Evolutionary conservation across 441 rosid genomes (phyloP), one percentile per base, ranked within the genome.

Genomic region (Adansonia grandidieri): DNA sequence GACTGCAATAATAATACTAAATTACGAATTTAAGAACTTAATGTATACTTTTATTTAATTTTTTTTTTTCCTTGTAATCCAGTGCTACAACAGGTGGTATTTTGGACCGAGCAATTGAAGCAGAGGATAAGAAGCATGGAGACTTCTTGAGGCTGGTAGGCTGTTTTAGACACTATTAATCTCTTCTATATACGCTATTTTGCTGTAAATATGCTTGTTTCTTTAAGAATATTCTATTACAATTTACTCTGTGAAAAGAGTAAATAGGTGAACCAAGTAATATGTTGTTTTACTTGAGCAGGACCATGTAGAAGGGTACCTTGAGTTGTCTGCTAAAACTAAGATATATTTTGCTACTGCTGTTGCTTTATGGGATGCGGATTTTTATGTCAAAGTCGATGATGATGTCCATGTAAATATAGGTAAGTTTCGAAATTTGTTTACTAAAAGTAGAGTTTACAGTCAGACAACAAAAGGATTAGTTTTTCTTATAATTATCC

Each of bases 221-320:
- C 32, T 62, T 28, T 28, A 48, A 62, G 78, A 74, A 74, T 9
- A 45, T 51, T 20, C 3, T 20, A 56, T 73, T 4, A 56, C 8
- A 32, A 17, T 73, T 72, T 40, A 56, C 32, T 72, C 32, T n/a
- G 1, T 15, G 4, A 20, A 58, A 40, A 9, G 24, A 45, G 8
- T 74, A 32, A 4, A 44, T 53, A 54, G 13, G 73, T 15, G 19
- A 13, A 58, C 57, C 28, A 1, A 60, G 9, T 22, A 14, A 66
- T 3, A 6, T 74, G 70, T 45, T 77, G 71, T 84, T 77, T 71
- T 50, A 62, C 58, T 51, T 81, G 44, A 37, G 51, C 91, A 95
- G 99, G 97, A 96, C 42, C 99, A 96, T 78, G 98, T 93, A 15
- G 99, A 96, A 88, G 98, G 99, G 76, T 96, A 96, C 82, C 93